These are phyloP conservation scores for Acorus calamus DNA, from an alignment of 106 monocot species.

Conservation along the genomic window DNA sequence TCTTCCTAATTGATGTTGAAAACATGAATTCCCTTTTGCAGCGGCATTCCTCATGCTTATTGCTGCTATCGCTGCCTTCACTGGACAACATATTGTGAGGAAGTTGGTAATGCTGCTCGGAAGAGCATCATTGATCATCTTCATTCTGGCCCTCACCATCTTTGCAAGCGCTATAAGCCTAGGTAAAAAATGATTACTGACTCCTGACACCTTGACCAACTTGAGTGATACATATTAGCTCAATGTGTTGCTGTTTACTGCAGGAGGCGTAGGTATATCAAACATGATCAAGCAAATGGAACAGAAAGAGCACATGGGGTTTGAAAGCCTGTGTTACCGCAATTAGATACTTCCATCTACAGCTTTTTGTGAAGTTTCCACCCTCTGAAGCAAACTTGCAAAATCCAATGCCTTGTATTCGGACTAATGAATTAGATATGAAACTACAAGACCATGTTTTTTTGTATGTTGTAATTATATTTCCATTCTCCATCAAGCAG, in stretches of 20 bases:
- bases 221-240: background rate
- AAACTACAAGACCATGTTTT: no score
- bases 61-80: constrained; percentile 59
- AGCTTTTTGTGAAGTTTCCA: no score
- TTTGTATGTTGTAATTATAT: no score
- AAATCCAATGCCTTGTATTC: no score
- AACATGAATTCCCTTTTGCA: constrained; percentile 9
- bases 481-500: no score
- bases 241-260: background rate
- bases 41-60: constrained; percentile 41
- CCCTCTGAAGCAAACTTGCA: no score
- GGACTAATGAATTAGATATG: no score
- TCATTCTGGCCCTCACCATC: constrained; percentile 45
- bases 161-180: constrained; percentile 49
- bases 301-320: constrained; percentile 48
- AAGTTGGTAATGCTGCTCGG: constrained; percentile 38
- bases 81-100: constrained; percentile 41
- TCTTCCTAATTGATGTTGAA: no score
- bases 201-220: background rate
- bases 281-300: constrained; percentile 55
- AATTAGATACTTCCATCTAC: no score
- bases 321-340: constrained; percentile 47
- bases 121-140: constrained; percentile 45
- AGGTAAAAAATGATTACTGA: constrained; percentile 14
- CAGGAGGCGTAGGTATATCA: constrained; percentile 56